Conservation (phyloP, 2,329 filamentous ascomycete species). For the Botrytis porri region DNA sequence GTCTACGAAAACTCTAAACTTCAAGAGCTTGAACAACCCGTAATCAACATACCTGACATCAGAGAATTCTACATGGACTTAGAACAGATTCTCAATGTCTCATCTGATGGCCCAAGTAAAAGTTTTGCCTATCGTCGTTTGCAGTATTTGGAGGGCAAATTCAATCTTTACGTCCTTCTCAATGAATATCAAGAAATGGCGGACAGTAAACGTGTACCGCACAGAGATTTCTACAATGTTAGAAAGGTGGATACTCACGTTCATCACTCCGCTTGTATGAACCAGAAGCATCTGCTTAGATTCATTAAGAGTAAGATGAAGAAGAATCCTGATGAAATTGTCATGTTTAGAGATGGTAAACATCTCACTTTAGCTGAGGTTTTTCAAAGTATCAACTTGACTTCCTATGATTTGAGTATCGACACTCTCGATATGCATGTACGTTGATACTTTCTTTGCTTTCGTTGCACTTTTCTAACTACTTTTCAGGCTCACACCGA, state of each 20-base stretch:
- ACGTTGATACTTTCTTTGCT: slow-evolving; percentile 40
- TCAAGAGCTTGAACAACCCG: slow-evolving; percentile 61
- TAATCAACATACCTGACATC: slow-evolving; percentile 83
- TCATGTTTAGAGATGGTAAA: slow-evolving; percentile 88
- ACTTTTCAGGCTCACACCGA: slow-evolving; percentile 77
- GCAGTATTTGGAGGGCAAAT: slow-evolving; percentile 95
- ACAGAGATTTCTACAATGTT: slow-evolving; percentile 98
- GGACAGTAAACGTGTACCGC: slow-evolving; percentile 95
- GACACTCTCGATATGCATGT: slow-evolving; percentile 99
- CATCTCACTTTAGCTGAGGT: slow-evolving; percentile 88
- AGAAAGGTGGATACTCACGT: slow-evolving; percentile 98
- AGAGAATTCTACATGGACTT: slow-evolving; percentile 96
- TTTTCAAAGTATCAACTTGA: slow-evolving; percentile 95
- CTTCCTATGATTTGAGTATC: slow-evolving; percentile 95
- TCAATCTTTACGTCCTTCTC: slow-evolving; percentile 86
- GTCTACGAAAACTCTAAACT: slow-evolving; percentile 73
- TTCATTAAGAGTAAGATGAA: slow-evolving; percentile 99
- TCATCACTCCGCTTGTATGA: slow-evolving; percentile 99
- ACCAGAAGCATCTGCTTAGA: slow-evolving; percentile 94
- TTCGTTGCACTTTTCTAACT: slow-evolving; percentile 21
- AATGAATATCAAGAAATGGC: slow-evolving; percentile 98
- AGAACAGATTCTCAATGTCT: slow-evolving; percentile 81
- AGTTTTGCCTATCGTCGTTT: slow-evolving; percentile 94
- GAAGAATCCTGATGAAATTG: slow-evolving; percentile 91
- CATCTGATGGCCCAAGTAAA: slow-evolving; percentile 92